Base-by-base conservation (phyloP, 129 eudicot genomes). In the Flaveria sonorensis region DNA sequence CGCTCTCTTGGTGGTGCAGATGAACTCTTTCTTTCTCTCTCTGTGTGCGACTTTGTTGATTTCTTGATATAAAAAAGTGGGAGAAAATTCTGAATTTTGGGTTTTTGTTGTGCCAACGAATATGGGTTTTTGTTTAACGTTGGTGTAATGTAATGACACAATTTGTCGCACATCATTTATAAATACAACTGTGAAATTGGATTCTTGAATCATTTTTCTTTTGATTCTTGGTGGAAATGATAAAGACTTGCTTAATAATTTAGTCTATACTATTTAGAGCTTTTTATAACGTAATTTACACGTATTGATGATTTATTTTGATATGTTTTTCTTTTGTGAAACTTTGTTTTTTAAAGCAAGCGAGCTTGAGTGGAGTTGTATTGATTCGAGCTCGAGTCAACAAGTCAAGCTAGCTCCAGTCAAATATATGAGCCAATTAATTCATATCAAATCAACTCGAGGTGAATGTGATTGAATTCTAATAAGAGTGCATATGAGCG, bases 1-100 rank as follows among this genome's bases (percentile, higher is more conserved):
- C 83, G 89, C 83, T 88, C 71, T 28, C 43, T 80, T 74, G 75
- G 75, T 74, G 84, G 84, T 80, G 84, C 45, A 73, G 84, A 80
- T 80, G 75, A 80, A 80, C 75, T 56, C 79, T 66, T 16, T 51
- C 13, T 53, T 13, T 47, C 16, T 63, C n/a, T 77, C 42, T 71
- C 46, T 79, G n/a, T 70, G 51, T 70, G 57, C 10, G 50, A 45
- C 13, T 62, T 66, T 72, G 50, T 72, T 72, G 77, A 60, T 79
- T 73, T 80, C 50, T 73, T 64, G 74, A 65, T 64, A 64, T 73
- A 16, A 64, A 73, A 66, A 65, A 66, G 45, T 7, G 5, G 70
- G 23, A 66, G 39, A 53, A 63, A 45, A 73, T 80, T 32, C 69
- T 55, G 45, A 80, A 45, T 18, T 73, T 73, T 45, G 83, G 43